Base-by-base conservation (phyloP, 2,329 filamentous ascomycete genomes). In the Sodiomyces alkalinus region DNA sequence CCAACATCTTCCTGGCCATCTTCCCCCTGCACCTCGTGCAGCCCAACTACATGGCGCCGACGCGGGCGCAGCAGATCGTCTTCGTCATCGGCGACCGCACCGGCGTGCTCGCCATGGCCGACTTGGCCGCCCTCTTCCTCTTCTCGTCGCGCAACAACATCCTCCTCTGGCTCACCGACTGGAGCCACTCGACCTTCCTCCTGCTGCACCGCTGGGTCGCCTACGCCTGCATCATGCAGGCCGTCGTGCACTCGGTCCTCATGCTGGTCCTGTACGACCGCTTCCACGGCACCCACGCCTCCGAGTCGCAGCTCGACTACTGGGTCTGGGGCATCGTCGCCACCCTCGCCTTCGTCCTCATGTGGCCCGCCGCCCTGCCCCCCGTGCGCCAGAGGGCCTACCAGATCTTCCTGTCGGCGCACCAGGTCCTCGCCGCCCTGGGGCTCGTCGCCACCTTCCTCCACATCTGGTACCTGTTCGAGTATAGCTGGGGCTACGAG, bases 171-270 rank as follows among this genome's bases (percentile, higher is more conserved):
- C 2, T 56, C 10, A 53, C 52, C 2, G 43, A 48, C 35, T 55
- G 52, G 52, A 48, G 45, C 26, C 40, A 52, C 33, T 35, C 42
- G 12, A 55, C 53, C 0, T 55, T 44, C 21, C 38, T 56, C 1
- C 37, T 55, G 2, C 40, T 55, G 1, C 53, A 56, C 32, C 46
- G 53, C 17, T 53, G 51, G 45, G 37, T 53, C 9, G 50, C 43
- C 1, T 40, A 42, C 27, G 37, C 39, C 19, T 39, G 32, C 14
- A 34, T 43, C 9, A 26, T 43, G 3, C 41, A 46, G 22, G 40
- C 44, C 0, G 33, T 40, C 1, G 13, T 55, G 3, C 52, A 56
- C 34, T 52, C 49, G 3, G 23, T 46, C 5, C 40, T 53, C 33
- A 41, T 52, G 2, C 30, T 33, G 13, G 22, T 28, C 7, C 22